Evolutionary conservation across 163 green algal genomes (phyloP), one percentile per base, ranked within the genome.

Genomic region (Volvox carteri): DNA sequence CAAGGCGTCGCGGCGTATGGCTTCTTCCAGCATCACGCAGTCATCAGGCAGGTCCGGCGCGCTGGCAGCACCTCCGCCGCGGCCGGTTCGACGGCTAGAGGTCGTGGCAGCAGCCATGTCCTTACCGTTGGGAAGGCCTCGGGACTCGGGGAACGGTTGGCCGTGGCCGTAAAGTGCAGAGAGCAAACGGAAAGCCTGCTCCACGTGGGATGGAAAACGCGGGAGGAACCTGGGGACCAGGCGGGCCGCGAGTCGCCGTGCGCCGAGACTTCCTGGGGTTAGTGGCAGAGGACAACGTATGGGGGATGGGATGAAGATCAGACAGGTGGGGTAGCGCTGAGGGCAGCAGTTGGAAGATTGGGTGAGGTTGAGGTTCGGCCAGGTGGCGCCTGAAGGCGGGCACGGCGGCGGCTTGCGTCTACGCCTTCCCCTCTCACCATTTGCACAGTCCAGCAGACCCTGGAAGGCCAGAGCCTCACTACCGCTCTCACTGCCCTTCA

Each of bases 181-280:
- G 2, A 95, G 80, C n/a, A 86, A 85, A 1, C 77, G 87, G 21
- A 88, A 87, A 19, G 86, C 87, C 8, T 88, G 33, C 21, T 91
- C 73, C n/a, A 54, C 37, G 33, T 92, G 92, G 21, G 86, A 72
- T 39, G 92, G 92, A 60, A 92, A 94, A 54, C 73, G 81, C 0
- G 73, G 39, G 0, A 91, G 83, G 52, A 93, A 95, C n/a, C 91
- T 86, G 2, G 93, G 92, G 19, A 95, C 44, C 44, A 95, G 87
- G 46, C 93, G 91, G 0, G 93, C 92, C 2, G 92, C 92, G 18
- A 95, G 90, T 0, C 93, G 84, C 28, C 83, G 73, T 35, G 62
- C 60, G 39, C 90, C 89, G 1, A 72, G 37, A 30, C 89, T 93
- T 52, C 92, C 93, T 94, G 92, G 54, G n/a, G 60, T 33, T 42